phyloP scores from a whole-genome alignment of 192 early-diverging fungal species.

The Linnemannia hyalina region DNA sequence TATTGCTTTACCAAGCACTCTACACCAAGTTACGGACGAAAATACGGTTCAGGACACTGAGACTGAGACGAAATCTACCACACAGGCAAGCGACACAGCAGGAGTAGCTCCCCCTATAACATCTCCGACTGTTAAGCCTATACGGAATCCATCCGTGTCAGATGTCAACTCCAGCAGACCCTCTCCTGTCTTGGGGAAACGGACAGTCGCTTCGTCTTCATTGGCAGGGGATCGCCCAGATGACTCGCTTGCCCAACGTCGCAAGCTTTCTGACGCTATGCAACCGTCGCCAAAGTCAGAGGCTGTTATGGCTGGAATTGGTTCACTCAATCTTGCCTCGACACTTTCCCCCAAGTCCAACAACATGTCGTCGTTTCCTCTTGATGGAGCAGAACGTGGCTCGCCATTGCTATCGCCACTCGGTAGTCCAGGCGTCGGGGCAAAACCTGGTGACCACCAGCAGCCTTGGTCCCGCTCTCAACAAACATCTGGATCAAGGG shows the following conservation, averaged over 20 bases:
- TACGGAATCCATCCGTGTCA: background rate
- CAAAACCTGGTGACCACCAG: background rate
- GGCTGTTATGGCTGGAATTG: constrained; percentile 14
- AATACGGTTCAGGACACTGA: background rate
- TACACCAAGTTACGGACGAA: background rate
- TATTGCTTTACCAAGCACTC: constrained; percentile 9
- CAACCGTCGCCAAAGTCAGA: constrained; percentile 27
- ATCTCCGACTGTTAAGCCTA: background rate
- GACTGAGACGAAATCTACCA: background rate
- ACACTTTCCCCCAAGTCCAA: constrained; percentile 14
- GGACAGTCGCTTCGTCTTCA: constrained; percentile 12
- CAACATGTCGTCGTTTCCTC: background rate
- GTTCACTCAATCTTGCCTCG: background rate
- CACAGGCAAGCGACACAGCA: background rate
- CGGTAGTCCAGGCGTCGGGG: constrained; percentile 1
- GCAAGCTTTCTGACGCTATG: constrained; percentile 40
- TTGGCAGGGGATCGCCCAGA: constrained; percentile 7
- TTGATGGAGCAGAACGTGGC: background rate
- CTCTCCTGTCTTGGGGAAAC: constrained; percentile 44
- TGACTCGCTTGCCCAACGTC: constrained; percentile 27
- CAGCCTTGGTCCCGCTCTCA: background rate
- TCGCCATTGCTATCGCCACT: constrained; percentile 28
- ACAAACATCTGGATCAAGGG: background rate
- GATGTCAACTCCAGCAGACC: background rate
- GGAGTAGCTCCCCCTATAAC: background rate